phyloP scores from a whole-genome alignment of 306 rosid genomes.

The Pterocarpus santalinus region DNA sequence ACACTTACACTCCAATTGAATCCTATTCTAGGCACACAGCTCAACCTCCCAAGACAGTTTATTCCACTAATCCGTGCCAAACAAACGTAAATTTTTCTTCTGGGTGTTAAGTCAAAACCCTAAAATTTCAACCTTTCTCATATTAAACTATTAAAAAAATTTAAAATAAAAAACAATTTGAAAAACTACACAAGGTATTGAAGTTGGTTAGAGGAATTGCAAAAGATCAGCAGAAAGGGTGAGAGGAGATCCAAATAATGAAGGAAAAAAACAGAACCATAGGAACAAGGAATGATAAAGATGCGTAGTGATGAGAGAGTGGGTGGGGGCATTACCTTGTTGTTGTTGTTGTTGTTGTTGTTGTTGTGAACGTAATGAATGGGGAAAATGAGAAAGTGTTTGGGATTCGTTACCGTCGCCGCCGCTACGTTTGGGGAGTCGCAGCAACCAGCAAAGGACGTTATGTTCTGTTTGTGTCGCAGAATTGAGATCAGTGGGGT shows the following conservation, averaged over 20 bases:
- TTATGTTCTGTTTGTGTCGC: background rate
- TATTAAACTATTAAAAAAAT: background rate
- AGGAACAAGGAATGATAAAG: background rate
- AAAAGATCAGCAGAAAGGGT: conserved; percentile 20
- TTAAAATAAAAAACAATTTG: background rate
- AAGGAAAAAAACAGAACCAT: background rate
- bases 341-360: too few species aligned
- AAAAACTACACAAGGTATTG: background rate
- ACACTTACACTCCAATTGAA: background rate
- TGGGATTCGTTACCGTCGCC: conserved; percentile 36
- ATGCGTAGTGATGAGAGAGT: background rate
- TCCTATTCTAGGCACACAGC: background rate
- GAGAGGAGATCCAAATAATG: conserved; percentile 49
- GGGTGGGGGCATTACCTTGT: conserved; percentile 27
- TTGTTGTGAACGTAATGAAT: background rate
- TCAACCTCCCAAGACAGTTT: background rate
- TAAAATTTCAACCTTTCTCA: conserved; percentile 10
- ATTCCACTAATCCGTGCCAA: background rate
- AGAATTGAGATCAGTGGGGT: conserved; percentile 20
- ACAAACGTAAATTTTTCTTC: background rate
- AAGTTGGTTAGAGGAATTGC: background rate
- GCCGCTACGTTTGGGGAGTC: conserved; percentile 43
- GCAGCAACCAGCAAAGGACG: conserved; percentile 45
- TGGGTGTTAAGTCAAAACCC: conserved; percentile 33
- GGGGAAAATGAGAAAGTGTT: conserved; percentile 11